phyloP scores from a whole-genome alignment of 1,139 yeast species.

The Blastobotrys proliferans region DNA sequence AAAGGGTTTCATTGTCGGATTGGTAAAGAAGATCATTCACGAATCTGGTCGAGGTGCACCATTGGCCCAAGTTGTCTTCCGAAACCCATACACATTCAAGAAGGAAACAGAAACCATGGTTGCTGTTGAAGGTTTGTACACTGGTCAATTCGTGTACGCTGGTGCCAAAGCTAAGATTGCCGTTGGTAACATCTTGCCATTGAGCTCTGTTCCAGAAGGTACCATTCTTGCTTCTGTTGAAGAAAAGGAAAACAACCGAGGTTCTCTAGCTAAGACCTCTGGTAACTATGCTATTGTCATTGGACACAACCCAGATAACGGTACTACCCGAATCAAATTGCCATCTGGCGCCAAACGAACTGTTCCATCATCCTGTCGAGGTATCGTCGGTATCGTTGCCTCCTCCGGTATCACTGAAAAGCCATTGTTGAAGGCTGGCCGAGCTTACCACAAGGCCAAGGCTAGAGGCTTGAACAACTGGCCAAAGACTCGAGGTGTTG shows the following conservation, averaged over 20 bases:
- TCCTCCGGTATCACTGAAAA: conserved; percentile 99
- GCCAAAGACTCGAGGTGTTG: conserved; percentile 99
- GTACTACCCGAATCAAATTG: conserved; percentile 97
- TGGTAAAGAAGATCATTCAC: conserved; percentile 97
- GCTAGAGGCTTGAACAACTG: conserved; percentile 95
- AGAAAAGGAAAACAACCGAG: conserved; percentile 99
- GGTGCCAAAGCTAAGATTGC: conserved; percentile 98
- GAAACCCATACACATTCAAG: conserved; percentile 99
- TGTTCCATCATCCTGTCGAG: conserved; percentile 94
- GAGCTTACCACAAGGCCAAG: conserved; percentile 99
- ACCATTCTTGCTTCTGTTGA: conserved; percentile 97
- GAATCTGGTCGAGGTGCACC: conserved; percentile 99
- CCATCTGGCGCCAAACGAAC: conserved; percentile 99
- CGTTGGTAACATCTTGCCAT: conserved; percentile 96
- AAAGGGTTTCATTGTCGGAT: conserved; percentile 99
- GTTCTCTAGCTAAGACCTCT: conserved; percentile 98
- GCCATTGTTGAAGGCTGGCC: conserved; percentile 99
- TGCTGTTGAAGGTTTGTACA: conserved; percentile 99
- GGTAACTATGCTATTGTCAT: conserved; percentile 99
- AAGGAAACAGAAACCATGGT: conserved; percentile 96
- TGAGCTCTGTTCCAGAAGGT: conserved; percentile 98
- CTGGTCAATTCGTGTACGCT: conserved; percentile 98
- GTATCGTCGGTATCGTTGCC: conserved; percentile 99
- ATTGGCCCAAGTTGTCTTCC: conserved; percentile 97
- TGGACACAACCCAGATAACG: conserved; percentile 99